Evolutionary conservation across 805 yeast genomes (phyloP).

Genomic region (Teunomyces gatunensis): DNA sequence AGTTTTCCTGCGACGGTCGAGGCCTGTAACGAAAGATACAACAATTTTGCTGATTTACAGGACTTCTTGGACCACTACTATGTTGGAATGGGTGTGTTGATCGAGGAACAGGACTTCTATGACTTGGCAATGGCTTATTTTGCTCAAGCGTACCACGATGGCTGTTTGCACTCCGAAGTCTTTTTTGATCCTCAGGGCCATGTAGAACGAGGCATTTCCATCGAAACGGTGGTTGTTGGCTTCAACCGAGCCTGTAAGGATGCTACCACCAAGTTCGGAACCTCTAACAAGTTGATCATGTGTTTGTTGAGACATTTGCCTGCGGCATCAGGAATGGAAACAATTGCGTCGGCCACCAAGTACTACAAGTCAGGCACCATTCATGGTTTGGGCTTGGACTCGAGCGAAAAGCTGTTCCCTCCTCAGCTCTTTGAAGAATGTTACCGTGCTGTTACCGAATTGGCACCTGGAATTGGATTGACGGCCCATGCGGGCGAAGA

Average conservation of each 20-base stretch:
- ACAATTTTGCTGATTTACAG: constrained; percentile 63
- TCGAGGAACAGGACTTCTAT: constrained; percentile 67
- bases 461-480: constrained; percentile 53
- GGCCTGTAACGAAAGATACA: constrained; percentile 50
- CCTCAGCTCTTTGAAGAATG: constrained; percentile 68
- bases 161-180: constrained; percentile 68
- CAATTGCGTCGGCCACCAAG: constrained; percentile 52
- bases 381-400: constrained; percentile 79
- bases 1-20: constrained; percentile 60
- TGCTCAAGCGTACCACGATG: constrained; percentile 54
- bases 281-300: constrained; percentile 74
- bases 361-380: constrained; percentile 47
- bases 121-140: constrained; percentile 78
- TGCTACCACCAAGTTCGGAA: constrained; percentile 58
- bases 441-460: constrained; percentile 47
- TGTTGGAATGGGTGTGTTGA: constrained; percentile 75
- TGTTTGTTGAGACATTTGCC: constrained; percentile 78
- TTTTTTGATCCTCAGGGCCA: constrained; percentile 89
- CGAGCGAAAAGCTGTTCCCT: constrained; percentile 76
- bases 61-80: constrained; percentile 79
- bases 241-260: constrained; percentile 64
- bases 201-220: constrained; percentile 58
- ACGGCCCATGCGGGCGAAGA: constrained; percentile 93
- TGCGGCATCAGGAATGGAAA: constrained; percentile 52
- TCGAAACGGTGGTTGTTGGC: constrained; percentile 63